Conservation (phyloP, 2,329 filamentous ascomycete species). For the Trichoderma lentiforme region DNA sequence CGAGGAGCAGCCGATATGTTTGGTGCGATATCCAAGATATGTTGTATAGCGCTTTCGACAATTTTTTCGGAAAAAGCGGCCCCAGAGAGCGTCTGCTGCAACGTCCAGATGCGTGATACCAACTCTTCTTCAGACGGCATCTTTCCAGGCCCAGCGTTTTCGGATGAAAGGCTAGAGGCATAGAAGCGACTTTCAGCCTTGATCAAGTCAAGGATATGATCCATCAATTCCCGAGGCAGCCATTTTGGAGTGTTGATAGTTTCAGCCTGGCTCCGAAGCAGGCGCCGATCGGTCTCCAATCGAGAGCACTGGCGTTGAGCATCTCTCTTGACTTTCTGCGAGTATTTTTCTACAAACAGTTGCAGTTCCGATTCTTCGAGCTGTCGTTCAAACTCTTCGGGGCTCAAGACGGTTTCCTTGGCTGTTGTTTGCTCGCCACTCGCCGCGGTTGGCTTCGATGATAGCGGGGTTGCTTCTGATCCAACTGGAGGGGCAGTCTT, state of each 20-base stretch:
- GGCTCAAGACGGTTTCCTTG: conserved; percentile 56
- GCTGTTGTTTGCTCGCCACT: neutral
- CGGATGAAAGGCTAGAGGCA: conserved; percentile 47
- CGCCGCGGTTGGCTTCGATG: conserved; percentile 2
- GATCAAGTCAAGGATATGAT: conserved; percentile 71
- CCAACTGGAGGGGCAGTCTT: conserved; percentile 31
- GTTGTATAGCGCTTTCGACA: conserved; percentile 61
- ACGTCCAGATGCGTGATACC: conserved; percentile 76
- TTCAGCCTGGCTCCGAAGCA: conserved; percentile 77
- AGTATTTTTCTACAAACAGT: conserved; percentile 78
- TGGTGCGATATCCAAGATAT: conserved; percentile 64
- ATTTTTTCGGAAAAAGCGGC: conserved; percentile 65
- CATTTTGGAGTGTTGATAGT: conserved; percentile 70
- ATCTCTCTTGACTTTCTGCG: conserved; percentile 74
- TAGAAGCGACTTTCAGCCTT: conserved; percentile 61
- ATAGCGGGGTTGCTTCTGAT: conserved; percentile 24
- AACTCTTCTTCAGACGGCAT: conserved; percentile 71
- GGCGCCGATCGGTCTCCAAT: conserved; percentile 78
- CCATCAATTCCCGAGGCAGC: conserved; percentile 75
- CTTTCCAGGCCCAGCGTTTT: conserved; percentile 46
- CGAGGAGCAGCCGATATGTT: conserved; percentile 55
- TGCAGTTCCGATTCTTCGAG: conserved; percentile 90
- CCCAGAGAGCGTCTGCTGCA: conserved; percentile 68
- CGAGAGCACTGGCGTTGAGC: conserved; percentile 71
- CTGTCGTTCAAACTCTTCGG: conserved; percentile 86